These are phyloP conservation scores for Phytophthora multivora DNA, from an alignment of 352 stramenopile genomes.

Conservation along the genomic window DNA sequence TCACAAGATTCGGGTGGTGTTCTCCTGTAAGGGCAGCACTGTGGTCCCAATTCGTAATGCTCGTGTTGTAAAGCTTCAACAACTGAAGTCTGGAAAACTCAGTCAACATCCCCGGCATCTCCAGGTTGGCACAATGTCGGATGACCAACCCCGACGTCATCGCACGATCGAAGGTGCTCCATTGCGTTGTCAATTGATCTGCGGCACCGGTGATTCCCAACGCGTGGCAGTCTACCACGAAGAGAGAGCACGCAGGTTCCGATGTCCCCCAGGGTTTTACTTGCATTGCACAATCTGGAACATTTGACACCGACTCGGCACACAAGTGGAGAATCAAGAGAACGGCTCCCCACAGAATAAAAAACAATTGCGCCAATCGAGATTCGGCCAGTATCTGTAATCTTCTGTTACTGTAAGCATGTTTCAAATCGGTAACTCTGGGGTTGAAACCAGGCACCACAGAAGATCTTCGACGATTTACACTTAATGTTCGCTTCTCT, in stretches of 20 bases:
- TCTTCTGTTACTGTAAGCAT: neutral
- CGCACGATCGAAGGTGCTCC: constrained; percentile 18
- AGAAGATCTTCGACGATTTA: neutral
- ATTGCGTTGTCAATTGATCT: constrained; percentile 5
- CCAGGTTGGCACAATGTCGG: constrained; percentile 33
- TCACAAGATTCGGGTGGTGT: constrained; percentile 36
- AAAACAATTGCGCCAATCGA: constrained; percentile 6
- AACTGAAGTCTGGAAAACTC: constrained; percentile 38
- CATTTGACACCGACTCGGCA: constrained; percentile 13
- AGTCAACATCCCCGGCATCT: constrained; percentile 33
- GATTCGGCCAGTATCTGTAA: constrained; percentile 2
- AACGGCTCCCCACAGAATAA: constrained; percentile 15
- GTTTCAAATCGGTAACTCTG: neutral
- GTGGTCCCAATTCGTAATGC: constrained; percentile 29
- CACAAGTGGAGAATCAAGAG: constrained; percentile 25
- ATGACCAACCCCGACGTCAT: constrained; percentile 26
- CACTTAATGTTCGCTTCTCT: neutral
- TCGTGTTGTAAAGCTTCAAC: constrained; percentile 46
- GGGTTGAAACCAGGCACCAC: neutral
- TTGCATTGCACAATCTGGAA: constrained; percentile 24
- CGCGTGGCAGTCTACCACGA: constrained; percentile 33
- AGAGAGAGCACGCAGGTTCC: constrained; percentile 29
- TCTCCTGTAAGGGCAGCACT: constrained; percentile 28
- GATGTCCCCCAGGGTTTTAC: constrained; percentile 32
- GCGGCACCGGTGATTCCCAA: neutral